Evolutionary conservation across 352 stramenopile species (phyloP).

Genomic region (Phytophthora tentaculata): DNA sequence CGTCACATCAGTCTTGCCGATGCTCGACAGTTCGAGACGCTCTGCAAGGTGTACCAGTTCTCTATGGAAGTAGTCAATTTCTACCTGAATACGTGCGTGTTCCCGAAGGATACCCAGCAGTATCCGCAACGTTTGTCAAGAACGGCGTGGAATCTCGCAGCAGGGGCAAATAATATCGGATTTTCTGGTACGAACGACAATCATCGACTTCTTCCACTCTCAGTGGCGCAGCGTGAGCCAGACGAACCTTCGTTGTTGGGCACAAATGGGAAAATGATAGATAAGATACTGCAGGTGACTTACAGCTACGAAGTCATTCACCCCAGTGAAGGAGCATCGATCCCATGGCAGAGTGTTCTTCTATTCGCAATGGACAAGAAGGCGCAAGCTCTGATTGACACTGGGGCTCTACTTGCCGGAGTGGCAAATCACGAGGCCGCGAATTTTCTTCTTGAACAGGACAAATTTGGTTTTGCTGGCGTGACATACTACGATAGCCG

Average conservation of each 20-base stretch:
- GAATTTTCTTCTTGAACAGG: slow-evolving; percentile 45
- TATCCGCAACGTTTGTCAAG: slow-evolving; percentile 74
- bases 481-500: slow-evolving; percentile 88
- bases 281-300: slow-evolving; percentile 59
- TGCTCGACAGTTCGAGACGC: slow-evolving; percentile 55
- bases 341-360: slow-evolving; percentile 61
- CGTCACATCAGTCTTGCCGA: slow-evolving; percentile 84
- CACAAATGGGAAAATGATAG: slow-evolving; percentile 91
- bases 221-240: slow-evolving; percentile 71
- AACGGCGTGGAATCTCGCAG: slow-evolving; percentile 85
- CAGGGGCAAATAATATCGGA: slow-evolving; percentile 64
- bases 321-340: not conserved
- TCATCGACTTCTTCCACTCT: slow-evolving; percentile 72
- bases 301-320: slow-evolving; percentile 44
- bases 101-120: slow-evolving; percentile 82
- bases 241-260: slow-evolving; percentile 51
- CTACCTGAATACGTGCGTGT: slow-evolving; percentile 84
- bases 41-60: slow-evolving; percentile 59
- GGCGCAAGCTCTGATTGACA: slow-evolving; percentile 84
- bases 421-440: slow-evolving; percentile 60
- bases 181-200: slow-evolving; percentile 94
- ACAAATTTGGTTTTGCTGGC: slow-evolving; percentile 43
- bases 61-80: slow-evolving; percentile 88
- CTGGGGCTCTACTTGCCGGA: slow-evolving; percentile 80
- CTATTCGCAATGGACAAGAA: slow-evolving; percentile 42